Base-by-base conservation (phyloP, 164 flowering plant genomes). In the Liriodendron chinense region DNA sequence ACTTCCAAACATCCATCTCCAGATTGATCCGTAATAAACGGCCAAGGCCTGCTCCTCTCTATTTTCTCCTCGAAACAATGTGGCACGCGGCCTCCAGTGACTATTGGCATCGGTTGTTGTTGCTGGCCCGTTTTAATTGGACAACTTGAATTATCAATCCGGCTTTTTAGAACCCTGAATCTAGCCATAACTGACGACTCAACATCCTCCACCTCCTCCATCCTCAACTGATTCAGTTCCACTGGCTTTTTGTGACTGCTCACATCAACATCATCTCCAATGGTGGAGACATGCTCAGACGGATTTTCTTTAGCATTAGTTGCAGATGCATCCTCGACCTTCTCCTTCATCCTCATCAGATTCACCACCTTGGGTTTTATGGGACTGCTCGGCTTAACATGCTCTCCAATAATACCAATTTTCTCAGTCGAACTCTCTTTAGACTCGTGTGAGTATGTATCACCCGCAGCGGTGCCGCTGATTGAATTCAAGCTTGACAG, bases 181-280 rank as follows among this genome's bases (percentile, higher is more conserved):
- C 88, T 70, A 47, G 82, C 86, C 89, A 85, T 74, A 23, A 85
- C 82, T 34, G 86, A 82, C 72, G 85, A 76, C 68, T 85, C 87
- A 68, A 69, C 77, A 71, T 85, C 84, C 70, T 82, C 79, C 10
- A 22, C 68, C 4, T 47, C 63, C 68, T 65, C 63, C 34, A 21
- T 49, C 57, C 53, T 57, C 34, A 80, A 72, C 59, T 70, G 28
- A 75, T 69, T 50, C n/a, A 78, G 24, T 68, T 75, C 80, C 73
- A 71, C 61, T 56, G 69, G 16, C 8, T 64, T 23, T 72, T 71
- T 7, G 57, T 23, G 9, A 2, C 25, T 24, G 48, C 49, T 49
- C 21, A 12, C n/a, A 48, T 56, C 21, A 22, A 53, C 26, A n/a
- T 21, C 47, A n/a, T 69, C 24, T 24, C 53, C 34, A 24, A 26